Evolutionary conservation across 2,329 filamentous ascomycete genomes (phyloP).

Genomic region (Arthrobotrys megalospora): DNA sequence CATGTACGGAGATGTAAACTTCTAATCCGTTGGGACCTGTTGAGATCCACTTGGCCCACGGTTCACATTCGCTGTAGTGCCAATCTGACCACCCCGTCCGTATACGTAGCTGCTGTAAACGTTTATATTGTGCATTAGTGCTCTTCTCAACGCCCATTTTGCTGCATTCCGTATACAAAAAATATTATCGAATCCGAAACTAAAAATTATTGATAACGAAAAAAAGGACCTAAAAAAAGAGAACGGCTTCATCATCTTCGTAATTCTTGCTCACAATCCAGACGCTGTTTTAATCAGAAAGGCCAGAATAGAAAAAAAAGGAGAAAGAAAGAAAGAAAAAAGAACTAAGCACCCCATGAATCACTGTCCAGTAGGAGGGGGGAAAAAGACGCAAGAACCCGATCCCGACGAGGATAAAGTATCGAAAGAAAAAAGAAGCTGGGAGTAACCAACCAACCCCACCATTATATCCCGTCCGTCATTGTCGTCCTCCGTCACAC

Average conservation of each 20-base stretch:
- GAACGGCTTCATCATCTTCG: no score
- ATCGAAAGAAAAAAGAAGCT: neutral
- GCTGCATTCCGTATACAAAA: neutral
- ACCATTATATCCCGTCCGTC: slow-evolving; percentile 15
- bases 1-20: neutral
- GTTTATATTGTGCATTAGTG: neutral
- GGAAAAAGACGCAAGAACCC: slow-evolving; percentile 18
- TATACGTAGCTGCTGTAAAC: neutral
- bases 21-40: slow-evolving; percentile 8
- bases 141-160: neutral
- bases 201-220: neutral
- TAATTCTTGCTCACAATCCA: no score
- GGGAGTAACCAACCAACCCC: slow-evolving; percentile 1
- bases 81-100: no score
- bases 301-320: neutral
- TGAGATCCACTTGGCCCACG: neutral
- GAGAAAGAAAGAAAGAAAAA: no score
- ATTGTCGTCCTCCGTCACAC: slow-evolving; percentile 23
- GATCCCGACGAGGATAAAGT: slow-evolving; percentile 17
- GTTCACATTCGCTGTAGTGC: neutral
- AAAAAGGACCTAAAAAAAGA: neutral
- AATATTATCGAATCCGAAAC: no score
- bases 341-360: neutral
- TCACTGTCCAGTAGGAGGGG: neutral
- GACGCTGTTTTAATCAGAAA: neutral